Evolutionary conservation across 2,329 filamentous ascomycete species (phyloP), one percentile per base, ranked within the genome.

Genomic region (Neonectria coccinea): DNA sequence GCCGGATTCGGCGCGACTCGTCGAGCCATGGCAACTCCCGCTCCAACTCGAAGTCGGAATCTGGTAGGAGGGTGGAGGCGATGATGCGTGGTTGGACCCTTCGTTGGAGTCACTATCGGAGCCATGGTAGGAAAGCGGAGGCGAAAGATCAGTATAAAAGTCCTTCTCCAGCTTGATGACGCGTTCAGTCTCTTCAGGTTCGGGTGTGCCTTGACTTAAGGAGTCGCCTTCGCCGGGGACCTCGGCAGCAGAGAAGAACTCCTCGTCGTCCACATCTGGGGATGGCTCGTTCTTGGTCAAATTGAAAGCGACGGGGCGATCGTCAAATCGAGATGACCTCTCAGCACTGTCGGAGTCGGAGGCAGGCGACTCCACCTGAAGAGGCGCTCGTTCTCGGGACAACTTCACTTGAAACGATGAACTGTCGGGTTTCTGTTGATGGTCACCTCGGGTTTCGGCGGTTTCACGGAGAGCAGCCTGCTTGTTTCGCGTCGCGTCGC

Each of bases 101-200:
- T 55, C 25, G 1, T 41, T 55, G 11, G 36, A 47, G 20, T 50
- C 50, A 18, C 50, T 39, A 5, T 16, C 20, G 2, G 45, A 45
- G 2, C 16, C 27, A 3, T 16, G 10, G 22, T 59, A 63, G 10
- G 52, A 56, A 5, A 63, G n/a, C 5, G 62, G 57, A 16, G 59
- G 52, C 12, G 56, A 52, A 12, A 11, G 25, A 16, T 31, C 36
- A 4, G 9, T 25, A 45, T 31, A 8, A 5, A 20, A 31, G n/a
- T 62, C 44, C 41, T 33, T 36, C 20, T 71, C 59, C 14, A 57
- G 12, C 52, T 70, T 66, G 52, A 58, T 20, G 7, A 42, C 39
- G 20, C n/a, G 10, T 11, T 22, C 18, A 7, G 16, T 31, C 2
- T 33, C 22, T 27, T 39, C 48, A n/a, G 5, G 25, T 25, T 58